Conservation (phyloP, 192 early-diverging fungal genomes). For the Linnemannia elongata region DNA sequence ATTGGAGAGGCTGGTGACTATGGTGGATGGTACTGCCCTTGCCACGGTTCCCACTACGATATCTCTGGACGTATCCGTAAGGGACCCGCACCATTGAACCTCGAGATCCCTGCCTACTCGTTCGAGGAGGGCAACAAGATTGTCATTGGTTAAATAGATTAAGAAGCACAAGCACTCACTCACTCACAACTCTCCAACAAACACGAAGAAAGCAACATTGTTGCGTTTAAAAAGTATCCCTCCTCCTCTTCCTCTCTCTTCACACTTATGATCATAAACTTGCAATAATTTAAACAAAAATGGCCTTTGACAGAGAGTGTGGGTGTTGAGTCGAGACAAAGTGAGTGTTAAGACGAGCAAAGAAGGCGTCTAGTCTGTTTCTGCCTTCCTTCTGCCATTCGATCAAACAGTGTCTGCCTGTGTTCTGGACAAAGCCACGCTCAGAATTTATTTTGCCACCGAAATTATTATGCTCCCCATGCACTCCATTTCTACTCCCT, state of each 20-base stretch:
- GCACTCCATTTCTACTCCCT: too few relatives aligned
- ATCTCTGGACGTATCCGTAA: slow-evolving; percentile 98
- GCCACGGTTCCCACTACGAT: slow-evolving; percentile 99
- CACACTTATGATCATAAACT: slow-evolving; percentile 4
- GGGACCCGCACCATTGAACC: slow-evolving; percentile 98
- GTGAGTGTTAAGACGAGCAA: not conserved
- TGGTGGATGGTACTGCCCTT: slow-evolving; percentile 99
- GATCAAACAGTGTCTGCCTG: too few relatives aligned
- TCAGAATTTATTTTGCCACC: slow-evolving; percentile 16
- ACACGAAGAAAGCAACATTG: slow-evolving; percentile 1
- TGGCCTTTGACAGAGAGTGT: not conserved
- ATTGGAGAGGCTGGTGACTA: slow-evolving; percentile 98
- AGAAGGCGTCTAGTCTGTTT: too few relatives aligned
- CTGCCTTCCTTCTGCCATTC: too few relatives aligned
- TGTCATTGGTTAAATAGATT: slow-evolving; percentile 84
- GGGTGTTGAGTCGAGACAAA: not conserved
- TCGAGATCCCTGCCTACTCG: slow-evolving; percentile 91
- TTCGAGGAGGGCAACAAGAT: slow-evolving; percentile 79
- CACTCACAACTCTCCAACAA: not conserved
- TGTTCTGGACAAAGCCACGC: not conserved
- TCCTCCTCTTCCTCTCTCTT: not conserved
- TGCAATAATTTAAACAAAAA: slow-evolving; percentile 8
- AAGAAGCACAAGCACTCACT: slow-evolving; percentile 8
- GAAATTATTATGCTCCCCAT: not conserved
- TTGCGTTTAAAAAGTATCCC: not conserved